A percentile compares a stretch with the other conserved stretches of the same genome.
These are phyloP conservation scores for Mortierella sp. DNA, from an alignment of 371 early-diverging fungal genomes.

Conservation along the genomic window DNA sequence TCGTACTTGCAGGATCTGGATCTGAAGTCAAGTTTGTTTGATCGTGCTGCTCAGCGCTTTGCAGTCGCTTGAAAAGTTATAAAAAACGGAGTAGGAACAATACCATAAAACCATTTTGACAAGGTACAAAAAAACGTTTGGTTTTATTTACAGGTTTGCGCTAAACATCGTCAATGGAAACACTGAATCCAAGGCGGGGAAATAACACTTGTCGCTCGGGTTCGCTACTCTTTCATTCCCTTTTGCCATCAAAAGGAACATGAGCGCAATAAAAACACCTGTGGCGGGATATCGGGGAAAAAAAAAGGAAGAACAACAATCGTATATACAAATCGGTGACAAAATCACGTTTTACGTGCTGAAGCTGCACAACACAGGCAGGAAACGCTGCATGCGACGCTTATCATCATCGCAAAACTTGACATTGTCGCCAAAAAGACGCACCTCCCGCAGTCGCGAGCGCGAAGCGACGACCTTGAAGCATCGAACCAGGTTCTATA, in stretches of 20 bases:
- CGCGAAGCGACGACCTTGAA: slow-evolving; percentile 40
- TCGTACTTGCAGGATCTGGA: slow-evolving; percentile 82
- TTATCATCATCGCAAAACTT: slow-evolving; percentile 55
- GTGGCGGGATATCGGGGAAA: not conserved
- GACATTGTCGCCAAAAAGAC: slow-evolving; percentile 53
- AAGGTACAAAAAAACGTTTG: too few species aligned
- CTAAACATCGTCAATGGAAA: slow-evolving; percentile 21
- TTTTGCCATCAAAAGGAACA: not conserved
- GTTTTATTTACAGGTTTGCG: not conserved
- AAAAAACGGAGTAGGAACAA: too few species aligned
- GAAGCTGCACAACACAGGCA: slow-evolving; percentile 48
- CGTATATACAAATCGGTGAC: not conserved
- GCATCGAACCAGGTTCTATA: slow-evolving; percentile 48
- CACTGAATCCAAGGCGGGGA: slow-evolving; percentile 41
- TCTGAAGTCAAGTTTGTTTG: slow-evolving; percentile 85
- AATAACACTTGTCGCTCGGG: not conserved
- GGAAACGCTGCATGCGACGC: slow-evolving; percentile 52
- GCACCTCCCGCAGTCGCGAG: slow-evolving; percentile 50
- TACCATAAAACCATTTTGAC: too few species aligned
- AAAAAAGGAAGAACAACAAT: not conserved
- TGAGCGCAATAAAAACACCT: too few species aligned
- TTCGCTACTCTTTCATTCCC: not conserved
- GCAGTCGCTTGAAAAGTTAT: slow-evolving; percentile 28
- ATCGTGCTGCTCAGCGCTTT: slow-evolving; percentile 62
- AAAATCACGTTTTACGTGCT: slow-evolving; percentile 23